phyloP scores from a whole-genome alignment of 1,139 yeast genomes.

The Kodamaea alishanica region DNA sequence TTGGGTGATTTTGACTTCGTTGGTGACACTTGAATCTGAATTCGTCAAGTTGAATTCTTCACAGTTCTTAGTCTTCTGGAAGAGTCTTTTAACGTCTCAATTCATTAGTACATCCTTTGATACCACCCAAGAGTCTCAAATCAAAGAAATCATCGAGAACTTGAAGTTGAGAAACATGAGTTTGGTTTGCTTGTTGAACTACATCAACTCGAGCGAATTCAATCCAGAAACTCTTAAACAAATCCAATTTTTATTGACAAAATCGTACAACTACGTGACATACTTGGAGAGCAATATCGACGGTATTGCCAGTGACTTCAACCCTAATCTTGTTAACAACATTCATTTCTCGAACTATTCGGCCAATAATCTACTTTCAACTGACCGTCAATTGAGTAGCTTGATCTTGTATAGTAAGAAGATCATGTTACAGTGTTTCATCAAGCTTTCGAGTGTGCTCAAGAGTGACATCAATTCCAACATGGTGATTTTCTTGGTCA shows the following conservation, averaged over 20 bases:
- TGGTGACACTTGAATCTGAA: constrained; percentile 53
- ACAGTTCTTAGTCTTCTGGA: constrained; percentile 78
- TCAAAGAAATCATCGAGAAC: constrained; percentile 34
- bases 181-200: constrained; percentile 41
- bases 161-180: constrained; percentile 39
- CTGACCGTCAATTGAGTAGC: constrained; percentile 28
- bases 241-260: constrained; percentile 40
- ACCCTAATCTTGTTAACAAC: constrained; percentile 31
- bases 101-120: constrained; percentile 31
- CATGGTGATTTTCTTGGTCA: constrained; percentile 38
- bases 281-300: constrained; percentile 40
- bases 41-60: constrained; percentile 70
- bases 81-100: constrained; percentile 63
- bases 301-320: constrained; percentile 28
- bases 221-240: constrained; percentile 45
- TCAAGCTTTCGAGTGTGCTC: constrained; percentile 27
- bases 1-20: constrained; percentile 77
- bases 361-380: constrained; percentile 20
- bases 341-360: constrained; percentile 28
- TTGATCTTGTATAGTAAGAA: constrained; percentile 36
- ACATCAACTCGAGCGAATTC: constrained; percentile 36
- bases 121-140: constrained; percentile 20
- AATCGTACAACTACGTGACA: constrained; percentile 41
- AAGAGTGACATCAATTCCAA: constrained; percentile 41
- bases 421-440: constrained; percentile 31